A percentile compares a stretch with the other conserved stretches of the same genome.
Conservation (phyloP, 2,329 filamentous ascomycete genomes). For the Septoria linicola region DNA sequence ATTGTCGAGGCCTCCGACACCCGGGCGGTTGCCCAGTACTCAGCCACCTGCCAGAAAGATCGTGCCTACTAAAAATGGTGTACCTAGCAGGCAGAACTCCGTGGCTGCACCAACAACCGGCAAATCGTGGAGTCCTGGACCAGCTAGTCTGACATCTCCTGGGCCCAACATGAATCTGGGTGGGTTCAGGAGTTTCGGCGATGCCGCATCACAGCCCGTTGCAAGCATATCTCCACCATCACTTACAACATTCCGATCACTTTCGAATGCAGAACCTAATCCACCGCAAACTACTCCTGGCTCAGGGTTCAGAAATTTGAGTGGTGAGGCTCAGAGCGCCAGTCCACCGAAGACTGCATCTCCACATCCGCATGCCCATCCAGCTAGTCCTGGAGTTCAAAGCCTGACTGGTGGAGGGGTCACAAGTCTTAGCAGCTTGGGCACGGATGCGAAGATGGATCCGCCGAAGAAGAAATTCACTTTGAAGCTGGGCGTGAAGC, state of each 20-base stretch:
- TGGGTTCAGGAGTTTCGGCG: slow-evolving; percentile 31
- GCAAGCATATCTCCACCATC: slow-evolving; percentile 6
- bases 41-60: slow-evolving; percentile 16
- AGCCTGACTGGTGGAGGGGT: slow-evolving; percentile 16
- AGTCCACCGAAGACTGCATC: slow-evolving; percentile 15
- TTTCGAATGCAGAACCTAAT: slow-evolving; percentile 2
- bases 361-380: slow-evolving; percentile 18
- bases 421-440: slow-evolving; percentile 19
- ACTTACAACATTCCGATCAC: slow-evolving; percentile 6
- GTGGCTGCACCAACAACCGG: neutral
- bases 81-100: slow-evolving; percentile 12
- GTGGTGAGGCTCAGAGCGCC: slow-evolving; percentile 14
- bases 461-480: slow-evolving; percentile 33
- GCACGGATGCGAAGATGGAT: slow-evolving; percentile 3
- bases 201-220: neutral
- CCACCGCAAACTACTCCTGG: slow-evolving; percentile 3
- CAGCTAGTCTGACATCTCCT: slow-evolving; percentile 21
- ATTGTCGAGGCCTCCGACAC: slow-evolving; percentile 17
- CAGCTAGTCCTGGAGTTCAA: neutral
- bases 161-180: slow-evolving; percentile 29
- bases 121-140: slow-evolving; percentile 15
- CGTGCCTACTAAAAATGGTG: slow-evolving; percentile 10
- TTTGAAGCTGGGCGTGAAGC: slow-evolving; percentile 26
- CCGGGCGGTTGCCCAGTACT: slow-evolving; percentile 13
- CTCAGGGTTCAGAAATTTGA: slow-evolving; percentile 15